Base-by-base conservation (phyloP, 2,329 filamentous ascomycete genomes). In the Fusarium keratoplasticum region DNA sequence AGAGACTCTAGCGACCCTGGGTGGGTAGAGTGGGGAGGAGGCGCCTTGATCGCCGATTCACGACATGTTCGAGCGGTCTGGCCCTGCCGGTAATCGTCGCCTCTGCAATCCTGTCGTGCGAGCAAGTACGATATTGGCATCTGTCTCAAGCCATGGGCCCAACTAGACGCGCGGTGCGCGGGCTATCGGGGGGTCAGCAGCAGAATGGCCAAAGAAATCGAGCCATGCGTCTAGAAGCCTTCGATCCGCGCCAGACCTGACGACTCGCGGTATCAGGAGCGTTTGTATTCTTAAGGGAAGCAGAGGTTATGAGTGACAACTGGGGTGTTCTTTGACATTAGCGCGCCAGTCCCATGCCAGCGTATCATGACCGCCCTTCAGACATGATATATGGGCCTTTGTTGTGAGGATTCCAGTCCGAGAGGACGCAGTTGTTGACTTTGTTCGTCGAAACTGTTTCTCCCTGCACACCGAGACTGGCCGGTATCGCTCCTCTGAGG, bases 21-120 rank as follows among this genome's bases (percentile, higher is more conserved):
- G 42, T 50, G 29, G 22, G 66, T 27, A 52, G 64, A 54, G 57
- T 58, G 60, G 65, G 65, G 61, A 66, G 27, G 54, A 66, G 70
- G 60, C 57, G 47, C 52, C 62, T 61, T 70, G 69, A 73, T 77
- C 72, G 75, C 73, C 72, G 70, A 76, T 77, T 76, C 67, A 44
- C 47, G 58, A 59, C 58, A 65, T 69, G 29, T 64, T 68, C 27
- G 57, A 67, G 75, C 71, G 73, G 73, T 70, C 75, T 73, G 58
- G 55, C 58, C 40, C 67, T 74, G 33, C 44, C 40, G 47, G 61
- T 55, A 74, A 66, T 59, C 62, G 31, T 62, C 36, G 44, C 31
- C 18, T 54, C 44, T 44, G 22, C 44, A 29, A 61, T 52, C 36
- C 40, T 31, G 58, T 66, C 29, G 35, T 69, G 44, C 36, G 38